Conservation (phyloP, 441 rosid species). For the Croton setiger region DNA sequence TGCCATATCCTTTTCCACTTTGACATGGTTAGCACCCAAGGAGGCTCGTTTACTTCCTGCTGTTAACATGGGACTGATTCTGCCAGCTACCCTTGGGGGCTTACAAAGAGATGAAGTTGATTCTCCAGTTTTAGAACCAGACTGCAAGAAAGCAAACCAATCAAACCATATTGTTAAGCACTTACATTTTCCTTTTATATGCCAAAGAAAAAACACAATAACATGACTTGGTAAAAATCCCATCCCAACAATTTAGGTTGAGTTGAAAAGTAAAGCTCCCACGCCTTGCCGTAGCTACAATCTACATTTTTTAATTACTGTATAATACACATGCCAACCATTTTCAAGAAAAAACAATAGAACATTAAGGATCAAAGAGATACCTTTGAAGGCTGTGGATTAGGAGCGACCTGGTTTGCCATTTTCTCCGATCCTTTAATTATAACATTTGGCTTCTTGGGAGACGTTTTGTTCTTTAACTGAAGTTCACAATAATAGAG, state of each 20-base stretch:
- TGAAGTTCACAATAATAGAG: constrained; percentile 27
- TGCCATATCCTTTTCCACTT: constrained; percentile 47
- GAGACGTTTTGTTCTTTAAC: constrained; percentile 42
- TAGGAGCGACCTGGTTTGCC: constrained; percentile 42
- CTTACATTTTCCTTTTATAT: background rate
- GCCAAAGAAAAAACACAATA: background rate
- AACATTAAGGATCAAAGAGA: background rate
- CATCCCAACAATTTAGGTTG: constrained; percentile 2
- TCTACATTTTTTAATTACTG: constrained; percentile 1
- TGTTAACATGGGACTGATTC: constrained; percentile 32
- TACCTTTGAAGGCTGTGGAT: constrained; percentile 40
- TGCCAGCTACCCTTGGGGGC: constrained; percentile 46
- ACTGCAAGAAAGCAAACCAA: constrained; percentile 32
- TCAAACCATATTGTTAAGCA: constrained; percentile 8
- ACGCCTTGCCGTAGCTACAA: background rate
- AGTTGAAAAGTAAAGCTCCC: background rate
- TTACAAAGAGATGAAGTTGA: constrained; percentile 41
- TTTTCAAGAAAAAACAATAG: background rate
- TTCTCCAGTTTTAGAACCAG: constrained; percentile 33
- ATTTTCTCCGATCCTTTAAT: constrained; percentile 43
- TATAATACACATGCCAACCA: background rate
- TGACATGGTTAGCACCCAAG: constrained; percentile 45
- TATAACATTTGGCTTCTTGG: constrained; percentile 47
- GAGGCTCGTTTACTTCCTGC: constrained; percentile 55
- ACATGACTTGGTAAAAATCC: background rate